Evolutionary conservation across 2,329 filamentous ascomycete genomes (phyloP).

Genomic region (Alternaria sp.): DNA sequence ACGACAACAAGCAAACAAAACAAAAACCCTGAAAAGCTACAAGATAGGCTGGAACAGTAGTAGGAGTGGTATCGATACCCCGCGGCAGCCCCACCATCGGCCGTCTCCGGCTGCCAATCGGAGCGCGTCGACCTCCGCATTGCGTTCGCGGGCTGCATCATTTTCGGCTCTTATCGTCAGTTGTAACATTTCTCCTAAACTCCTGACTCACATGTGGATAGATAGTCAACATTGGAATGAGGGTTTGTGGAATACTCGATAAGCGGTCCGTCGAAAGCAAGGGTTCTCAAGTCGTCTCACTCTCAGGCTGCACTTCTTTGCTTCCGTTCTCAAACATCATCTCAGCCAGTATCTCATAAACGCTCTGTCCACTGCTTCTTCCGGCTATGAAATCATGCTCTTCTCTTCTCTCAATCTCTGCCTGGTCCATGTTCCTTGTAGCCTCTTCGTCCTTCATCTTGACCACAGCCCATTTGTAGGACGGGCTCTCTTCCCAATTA

Average conservation of each 20-base stretch:
- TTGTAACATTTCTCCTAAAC: neutral
- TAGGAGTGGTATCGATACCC: slow-evolving; percentile 7
- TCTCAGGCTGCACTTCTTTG: neutral
- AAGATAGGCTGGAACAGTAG: neutral
- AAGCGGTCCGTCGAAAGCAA: neutral
- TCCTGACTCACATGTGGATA: neutral
- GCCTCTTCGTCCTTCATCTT: neutral
- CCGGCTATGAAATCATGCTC: neutral
- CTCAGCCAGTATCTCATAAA: neutral
- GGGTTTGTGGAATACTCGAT: no score
- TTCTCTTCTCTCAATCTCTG: neutral
- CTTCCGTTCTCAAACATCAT: neutral
- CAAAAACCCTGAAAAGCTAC: neutral
- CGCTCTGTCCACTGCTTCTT: neutral
- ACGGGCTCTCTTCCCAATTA: neutral
- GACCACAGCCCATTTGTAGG: slow-evolving; percentile 1
- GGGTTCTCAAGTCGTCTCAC: neutral
- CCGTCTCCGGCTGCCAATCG: slow-evolving; percentile 19
- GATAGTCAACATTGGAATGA: neutral
- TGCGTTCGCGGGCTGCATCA: neutral
- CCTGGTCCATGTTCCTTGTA: neutral
- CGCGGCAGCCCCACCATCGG: slow-evolving; percentile 16
- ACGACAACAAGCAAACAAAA: no score
- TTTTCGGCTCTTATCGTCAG: neutral
- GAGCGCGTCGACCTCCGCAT: slow-evolving; percentile 18